Evolutionary conservation across 768 basidiomycete genomes (phyloP), one percentile per base, ranked within the genome.

Genomic region (Lactarius akahatsu): DNA sequence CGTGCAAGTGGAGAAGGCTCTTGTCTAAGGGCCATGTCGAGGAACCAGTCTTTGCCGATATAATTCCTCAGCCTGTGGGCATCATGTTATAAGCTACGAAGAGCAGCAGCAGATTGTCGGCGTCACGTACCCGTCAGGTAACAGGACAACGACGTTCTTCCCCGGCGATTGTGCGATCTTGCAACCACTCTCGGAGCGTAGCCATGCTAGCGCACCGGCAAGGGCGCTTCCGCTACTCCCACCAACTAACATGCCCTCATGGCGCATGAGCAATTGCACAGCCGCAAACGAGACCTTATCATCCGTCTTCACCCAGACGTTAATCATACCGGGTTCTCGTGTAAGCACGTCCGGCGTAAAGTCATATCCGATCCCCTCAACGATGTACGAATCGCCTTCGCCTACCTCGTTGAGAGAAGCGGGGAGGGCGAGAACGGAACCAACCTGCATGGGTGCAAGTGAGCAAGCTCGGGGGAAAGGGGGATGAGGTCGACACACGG

Each of bases 341-440:
- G 88, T 86, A 47, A 98, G 82, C 2, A 96, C 96, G 52, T 91
- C 85, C 0, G 96, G 96, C 55, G 96, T 74, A 74, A 96, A 96
- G 76, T 96, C 94, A 71, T 95, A 94, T 32, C 97, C 97, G 62
- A 98, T 98, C n/a, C 97, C 97, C 75, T 99, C 97, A 26, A 98
- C 87, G 59, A 87, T 75, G 72, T 98, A 98, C 61, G 78, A 77
- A 32, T 72, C 73, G 11, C 83, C 87, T 50, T 75, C 76, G 59
- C 78, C 83, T 26, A 75, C 78, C 1, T 73, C 74, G 72, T 94
- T 94, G 57, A 94, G 79, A 20, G 73, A 68, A 47, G 86, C 83
- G 0, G 94, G 92, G 36, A 80, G 66, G 0, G 94, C 94, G 36
- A 98, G 86, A 64, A 96, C 84, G 71, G 95, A 97, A 50, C 96